These are phyloP conservation scores for Infundibulicybe gibba DNA, from an alignment of 768 basidiomycete species.

Conservation along the genomic window DNA sequence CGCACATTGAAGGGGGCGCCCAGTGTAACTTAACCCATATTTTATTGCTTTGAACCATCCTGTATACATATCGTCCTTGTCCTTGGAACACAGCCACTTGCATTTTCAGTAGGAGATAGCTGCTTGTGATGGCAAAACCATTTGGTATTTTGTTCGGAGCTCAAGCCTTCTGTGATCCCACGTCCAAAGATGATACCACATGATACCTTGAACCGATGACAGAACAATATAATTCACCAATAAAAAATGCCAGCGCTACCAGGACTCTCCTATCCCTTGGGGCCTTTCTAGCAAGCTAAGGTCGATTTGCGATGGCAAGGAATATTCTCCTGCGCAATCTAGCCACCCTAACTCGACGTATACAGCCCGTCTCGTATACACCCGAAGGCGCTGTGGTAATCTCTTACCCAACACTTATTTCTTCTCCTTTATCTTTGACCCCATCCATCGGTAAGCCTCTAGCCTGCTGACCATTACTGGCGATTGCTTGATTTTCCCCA, in stretches of 20 bases:
- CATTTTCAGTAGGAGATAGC: no score
- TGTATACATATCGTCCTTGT: neutral
- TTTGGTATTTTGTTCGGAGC: no score
- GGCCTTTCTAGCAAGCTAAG: neutral
- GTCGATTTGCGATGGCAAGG: conserved; percentile 13
- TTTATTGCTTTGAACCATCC: no score
- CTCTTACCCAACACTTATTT: conserved; percentile 56
- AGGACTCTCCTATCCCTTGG: no score
- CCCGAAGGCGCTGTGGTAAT: conserved; percentile 55
- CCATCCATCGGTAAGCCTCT: conserved; percentile 54
- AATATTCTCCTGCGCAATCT: conserved; percentile 9
- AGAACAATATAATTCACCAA: no score
- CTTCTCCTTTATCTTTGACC: conserved; percentile 48
- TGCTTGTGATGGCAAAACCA: no score
- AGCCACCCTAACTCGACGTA: conserved; percentile 11
- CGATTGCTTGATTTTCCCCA: conserved; percentile 2
- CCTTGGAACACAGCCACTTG: neutral
- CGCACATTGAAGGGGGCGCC: neutral
- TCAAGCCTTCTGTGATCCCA: no score
- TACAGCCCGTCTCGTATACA: conserved; percentile 28
- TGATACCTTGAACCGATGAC: neutral
- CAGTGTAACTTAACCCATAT: no score
- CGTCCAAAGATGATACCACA: neutral
- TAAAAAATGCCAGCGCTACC: no score
- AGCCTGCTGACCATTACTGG: conserved; percentile 1